Evolutionary conservation across 345 rosid species (phyloP), one percentile per base, ranked within the genome.

Genomic region (Balakata baccata): DNA sequence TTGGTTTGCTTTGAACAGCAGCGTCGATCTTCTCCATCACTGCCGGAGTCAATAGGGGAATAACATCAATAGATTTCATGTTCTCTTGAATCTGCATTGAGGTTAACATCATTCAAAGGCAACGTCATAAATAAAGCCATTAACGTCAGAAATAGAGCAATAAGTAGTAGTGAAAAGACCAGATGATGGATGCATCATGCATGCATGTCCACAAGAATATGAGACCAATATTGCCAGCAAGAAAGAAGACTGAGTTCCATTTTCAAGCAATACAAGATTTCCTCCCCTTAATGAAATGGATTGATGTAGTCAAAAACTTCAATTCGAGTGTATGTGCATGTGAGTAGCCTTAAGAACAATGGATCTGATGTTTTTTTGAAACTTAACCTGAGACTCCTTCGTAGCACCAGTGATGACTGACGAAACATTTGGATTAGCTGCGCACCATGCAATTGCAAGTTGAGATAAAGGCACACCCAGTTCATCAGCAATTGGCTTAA

Each of bases 371-470:
- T 49, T 39, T 3, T 38, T 38, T 61, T 43, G 18, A 5, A 57
- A 75, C 76, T 88, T 60, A 56, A 95, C 97, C 98, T 95, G 99
- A 70, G 94, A 87, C 72, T 92, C 98, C 82, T 90, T 95, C 41
- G 99, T 92, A 71, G 99, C 97, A 81, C 98, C 97, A 3, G 99
- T 92, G 63, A 92, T 89, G 37, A 95, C 97, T 0, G 99, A 89
- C 49, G 99, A 92, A 23, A 95, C 98, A 69, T 92, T 92, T 59
- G 97, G 97, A 81, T 95, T 95, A 61, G 91, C 83, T 73, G 99
- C 99, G 83, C 98, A 95, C 99, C 99, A 95, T 2, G 98, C 99
- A 77, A 95, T 91, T 17, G 98, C 89, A 72, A 95, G 96, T 82
- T 95, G 99, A 83, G 99, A 87, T 65, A 91, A 83, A 20, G 98